Evolutionary conservation across 140 eudicot species (phyloP), one percentile per base, ranked within the genome.

Genomic region (Flaveria floridana): DNA sequence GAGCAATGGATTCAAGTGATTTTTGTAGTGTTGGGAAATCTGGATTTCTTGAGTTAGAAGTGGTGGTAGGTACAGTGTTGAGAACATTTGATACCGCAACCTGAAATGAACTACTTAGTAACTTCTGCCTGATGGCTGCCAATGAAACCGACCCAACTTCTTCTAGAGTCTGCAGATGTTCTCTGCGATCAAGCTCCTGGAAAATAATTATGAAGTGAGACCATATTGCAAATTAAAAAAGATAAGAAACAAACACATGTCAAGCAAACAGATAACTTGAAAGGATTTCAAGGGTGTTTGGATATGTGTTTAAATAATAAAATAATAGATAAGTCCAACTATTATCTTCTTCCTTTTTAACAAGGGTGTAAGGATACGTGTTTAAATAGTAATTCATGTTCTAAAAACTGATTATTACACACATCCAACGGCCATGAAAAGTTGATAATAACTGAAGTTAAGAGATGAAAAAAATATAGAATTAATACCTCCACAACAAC

Each of bases 401-500:
- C 21, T 8, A 64, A 64, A 15, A 30, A 34, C 47, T 34, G 23
- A n/a, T 74, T 46, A 47, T 44, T 39, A 20, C 13, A 52, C 12
- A 62, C 70, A 64, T 64, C 70, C 50, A 34, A 30, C 37, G 25
- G 16, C 65, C 61, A 14, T n/a, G 55, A 18, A 72, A 61, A 75
- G 41, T 10, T 68, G 57, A 72, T 11, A 72, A 34, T 8, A 71
- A 66, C 3, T 23, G 26, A 23, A 34, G 9, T 44, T 19, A 57
- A 20, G 67, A 65, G 55, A 66, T 64, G 30, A 65, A 80, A 73
- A 65, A 34, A 13, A 67, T 51, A 68, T 21, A 46, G 53, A 25
- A 73, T 34, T 34, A 13, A 19, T 94, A 95, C 99, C 99, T 95
- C 99, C 70, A 88, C 88, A 72, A 95, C 97, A 51, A 89, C 95